Base-by-base conservation (phyloP, 257 asterid species). In the Solanum tarapatanum region DNA sequence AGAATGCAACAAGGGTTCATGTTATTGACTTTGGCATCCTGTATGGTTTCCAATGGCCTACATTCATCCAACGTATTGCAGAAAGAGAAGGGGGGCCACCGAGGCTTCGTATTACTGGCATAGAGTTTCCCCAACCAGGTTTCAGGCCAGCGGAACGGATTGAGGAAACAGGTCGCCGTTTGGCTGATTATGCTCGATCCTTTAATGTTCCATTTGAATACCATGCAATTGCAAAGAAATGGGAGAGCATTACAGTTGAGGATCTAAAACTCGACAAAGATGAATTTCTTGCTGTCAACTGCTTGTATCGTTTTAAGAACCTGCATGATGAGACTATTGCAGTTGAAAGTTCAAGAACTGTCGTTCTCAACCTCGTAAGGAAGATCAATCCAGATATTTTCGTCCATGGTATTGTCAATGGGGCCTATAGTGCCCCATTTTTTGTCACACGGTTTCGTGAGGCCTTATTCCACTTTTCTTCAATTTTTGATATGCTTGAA, bases 41-140 rank as follows among this genome's bases (percentile, higher is more conserved):
- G 9, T 93, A 91, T 19, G 98, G 98, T 26, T 94, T 93, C 88
- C 97, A 94, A 33, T 94, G 95, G 93, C 95, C 96, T 4, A 90
- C 91, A 14, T 80, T 95, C 60, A 88, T 95, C 28, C 94, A 92
- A 48, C 93, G 91, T 13, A 45, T 94, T 85, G 85, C 94, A 5
- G 69, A 5, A 2, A 91, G 97, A 87, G 77, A 89, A 39, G 94
- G 96, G 21, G 98, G 96, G 0, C 95, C 96, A 6, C 97, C 98
- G 1, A 90, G 77, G 92, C 91, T 95, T 45, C 91, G 93, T 8
- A 94, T 95, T 6, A 95, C 97, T 0, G 97, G 97, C 39, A 91
- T 95, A 30, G 98, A 95, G 80, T 93, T 95, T 51, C 97, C 98
- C 5, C 94, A 92, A 80, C 93, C 97, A 1, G 98, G 98, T 24